phyloP scores from a whole-genome alignment of 192 early-diverging fungal species.

The Dissophora ornata region DNA sequence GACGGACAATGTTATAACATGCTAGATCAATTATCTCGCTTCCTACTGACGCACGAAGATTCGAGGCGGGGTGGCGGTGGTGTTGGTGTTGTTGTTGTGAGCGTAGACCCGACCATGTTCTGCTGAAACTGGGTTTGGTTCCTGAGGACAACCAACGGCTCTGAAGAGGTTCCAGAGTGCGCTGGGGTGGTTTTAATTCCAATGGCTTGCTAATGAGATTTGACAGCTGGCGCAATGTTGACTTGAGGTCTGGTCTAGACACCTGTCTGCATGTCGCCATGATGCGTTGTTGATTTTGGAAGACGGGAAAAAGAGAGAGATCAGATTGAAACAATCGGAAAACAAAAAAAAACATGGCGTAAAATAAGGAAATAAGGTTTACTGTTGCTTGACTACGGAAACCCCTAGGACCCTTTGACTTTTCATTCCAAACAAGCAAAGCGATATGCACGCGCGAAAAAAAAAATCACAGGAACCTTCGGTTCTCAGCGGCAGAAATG shows the following conservation, averaged over 20 bases:
- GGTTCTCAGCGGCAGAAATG: no score
- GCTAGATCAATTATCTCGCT: no score
- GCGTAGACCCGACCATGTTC: background rate
- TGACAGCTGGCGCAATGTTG: slow-evolving; percentile 8
- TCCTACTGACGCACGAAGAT: no score
- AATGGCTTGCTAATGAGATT: background rate
- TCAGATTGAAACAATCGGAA: background rate
- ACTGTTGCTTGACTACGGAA: no score
- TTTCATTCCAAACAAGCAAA: no score
- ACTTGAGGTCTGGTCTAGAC: slow-evolving; percentile 11
- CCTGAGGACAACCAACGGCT: background rate
- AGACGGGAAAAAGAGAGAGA: background rate
- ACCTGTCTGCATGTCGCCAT: slow-evolving; percentile 21
- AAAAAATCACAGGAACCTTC: no score
- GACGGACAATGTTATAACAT: background rate
- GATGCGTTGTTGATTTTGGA: no score
- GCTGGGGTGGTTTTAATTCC: background rate
- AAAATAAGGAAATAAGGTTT: no score
- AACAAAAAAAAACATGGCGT: slow-evolving; percentile 11
- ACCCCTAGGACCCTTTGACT: no score
- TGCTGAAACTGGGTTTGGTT: background rate
- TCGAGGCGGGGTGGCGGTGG: no score
- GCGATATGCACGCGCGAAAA: no score
- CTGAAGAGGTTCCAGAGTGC: background rate
- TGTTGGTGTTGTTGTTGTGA: background rate